Evolutionary conservation across 2,329 filamentous ascomycete genomes (phyloP).

Genomic region (Neofusicoccum umdonicola): DNA sequence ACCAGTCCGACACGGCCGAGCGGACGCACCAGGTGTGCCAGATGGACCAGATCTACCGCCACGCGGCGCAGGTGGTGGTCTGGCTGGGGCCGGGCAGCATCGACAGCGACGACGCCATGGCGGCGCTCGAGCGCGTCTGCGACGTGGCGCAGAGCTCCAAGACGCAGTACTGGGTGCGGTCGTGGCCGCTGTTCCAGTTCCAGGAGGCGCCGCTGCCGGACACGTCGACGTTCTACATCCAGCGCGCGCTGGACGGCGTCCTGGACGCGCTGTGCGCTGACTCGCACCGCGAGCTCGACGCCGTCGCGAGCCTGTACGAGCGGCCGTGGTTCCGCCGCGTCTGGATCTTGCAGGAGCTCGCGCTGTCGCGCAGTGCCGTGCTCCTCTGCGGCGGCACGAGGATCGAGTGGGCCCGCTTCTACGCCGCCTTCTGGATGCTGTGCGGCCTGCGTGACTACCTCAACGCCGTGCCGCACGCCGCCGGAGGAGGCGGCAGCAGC

Average conservation of each 20-base stretch:
- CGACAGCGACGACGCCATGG: constrained; percentile 18
- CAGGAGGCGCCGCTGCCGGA: not conserved
- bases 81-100: constrained; percentile 22
- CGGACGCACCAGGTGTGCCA: constrained; percentile 16
- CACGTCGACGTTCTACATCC: not conserved
- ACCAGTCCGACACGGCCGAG: constrained; percentile 19
- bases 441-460: constrained; percentile 15
- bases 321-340: constrained; percentile 21
- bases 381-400: not conserved
- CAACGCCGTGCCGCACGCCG: not conserved
- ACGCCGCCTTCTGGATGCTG: constrained; percentile 10
- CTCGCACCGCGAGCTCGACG: not conserved
- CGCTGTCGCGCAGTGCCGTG: not conserved
- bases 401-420: not conserved
- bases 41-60: constrained; percentile 19
- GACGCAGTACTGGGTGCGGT: not conserved
- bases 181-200: constrained; percentile 1
- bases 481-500: not conserved
- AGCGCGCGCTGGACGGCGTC: not conserved
- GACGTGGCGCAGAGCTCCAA: not conserved
- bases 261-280: not conserved
- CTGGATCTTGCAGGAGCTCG: constrained; percentile 22
- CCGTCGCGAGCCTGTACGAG: not conserved
- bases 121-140: constrained; percentile 15
- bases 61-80: constrained; percentile 5